These are phyloP conservation scores for Huntiella moniliformis DNA, from an alignment of 2,329 filamentous ascomycete genomes.

Conservation along the genomic window DNA sequence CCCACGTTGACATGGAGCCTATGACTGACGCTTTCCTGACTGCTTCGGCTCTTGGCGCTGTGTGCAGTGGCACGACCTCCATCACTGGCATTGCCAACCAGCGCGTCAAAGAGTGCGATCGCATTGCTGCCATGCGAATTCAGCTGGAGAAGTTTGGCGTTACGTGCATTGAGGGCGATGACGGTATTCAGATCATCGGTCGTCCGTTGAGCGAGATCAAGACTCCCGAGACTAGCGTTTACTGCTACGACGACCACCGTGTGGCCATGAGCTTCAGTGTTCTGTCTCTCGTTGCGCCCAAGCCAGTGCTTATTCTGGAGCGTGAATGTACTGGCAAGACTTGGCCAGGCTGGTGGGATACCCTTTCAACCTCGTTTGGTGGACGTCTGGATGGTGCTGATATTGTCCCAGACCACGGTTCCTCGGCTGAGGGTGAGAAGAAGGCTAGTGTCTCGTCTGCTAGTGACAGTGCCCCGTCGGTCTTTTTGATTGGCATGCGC, in stretches of 20 bases:
- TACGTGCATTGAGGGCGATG: constrained; percentile 67
- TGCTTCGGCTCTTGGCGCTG: constrained; percentile 78
- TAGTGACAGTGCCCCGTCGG: constrained; percentile 32
- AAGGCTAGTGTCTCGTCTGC: neutral
- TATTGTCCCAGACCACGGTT: constrained; percentile 12
- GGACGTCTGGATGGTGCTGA: constrained; percentile 45
- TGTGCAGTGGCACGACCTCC: constrained; percentile 63
- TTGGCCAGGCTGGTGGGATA: constrained; percentile 98
- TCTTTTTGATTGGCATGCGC: constrained; percentile 94
- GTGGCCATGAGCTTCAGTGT: constrained; percentile 98
- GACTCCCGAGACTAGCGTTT: constrained; percentile 47
- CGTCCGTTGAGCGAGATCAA: constrained; percentile 27
- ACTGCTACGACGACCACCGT: constrained; percentile 93
- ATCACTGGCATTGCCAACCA: constrained; percentile 96
- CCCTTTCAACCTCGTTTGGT: constrained; percentile 41
- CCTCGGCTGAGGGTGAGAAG: constrained; percentile 5
- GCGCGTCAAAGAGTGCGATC: constrained; percentile 93
- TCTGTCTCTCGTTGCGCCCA: constrained; percentile 51
- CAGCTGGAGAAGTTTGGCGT: constrained; percentile 90
- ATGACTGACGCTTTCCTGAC: constrained; percentile 99
- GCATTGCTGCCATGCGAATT: constrained; percentile 86
- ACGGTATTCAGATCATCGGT: constrained; percentile 66
- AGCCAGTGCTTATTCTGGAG: constrained; percentile 62
- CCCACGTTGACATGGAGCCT: constrained; percentile 89
- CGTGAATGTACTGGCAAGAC: constrained; percentile 92